Percentiles rank a stretch among this genome's conserved stretches.
Conservation (phyloP, 2,329 filamentous ascomycete genomes). For the Pseudogymnoascus sp. region DNA sequence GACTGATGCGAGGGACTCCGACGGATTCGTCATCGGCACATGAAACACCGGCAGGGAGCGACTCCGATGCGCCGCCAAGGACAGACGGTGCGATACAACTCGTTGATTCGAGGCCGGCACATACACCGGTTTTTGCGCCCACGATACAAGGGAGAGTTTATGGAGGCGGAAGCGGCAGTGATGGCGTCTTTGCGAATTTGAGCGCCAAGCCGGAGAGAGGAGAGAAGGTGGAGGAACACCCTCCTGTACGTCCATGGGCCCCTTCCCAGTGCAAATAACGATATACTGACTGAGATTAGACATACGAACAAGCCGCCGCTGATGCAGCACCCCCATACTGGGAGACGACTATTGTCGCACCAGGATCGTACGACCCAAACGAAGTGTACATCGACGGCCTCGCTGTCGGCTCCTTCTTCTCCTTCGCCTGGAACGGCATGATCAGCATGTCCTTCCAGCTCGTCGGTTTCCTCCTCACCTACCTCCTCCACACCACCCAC, state of each 20-base stretch:
- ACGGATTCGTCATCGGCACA: constrained; percentile 24
- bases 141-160: constrained; percentile 43
- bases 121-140: constrained; percentile 23
- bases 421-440: constrained; percentile 87
- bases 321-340: constrained; percentile 96
- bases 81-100: constrained; percentile 9
- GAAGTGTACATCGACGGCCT: constrained; percentile 97
- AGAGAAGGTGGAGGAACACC: constrained; percentile 76
- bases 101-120: constrained; percentile 22
- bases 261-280: constrained; percentile 13
- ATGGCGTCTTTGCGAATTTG: constrained; percentile 94
- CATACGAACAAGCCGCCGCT: constrained; percentile 95
- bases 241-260: constrained; percentile 61
- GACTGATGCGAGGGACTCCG: constrained; percentile 64
- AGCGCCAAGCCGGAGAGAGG: constrained; percentile 80
- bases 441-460: constrained; percentile 97
- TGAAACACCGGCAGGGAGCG: constrained; percentile 26
- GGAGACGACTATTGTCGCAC: constrained; percentile 96
- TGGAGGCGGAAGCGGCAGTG: constrained; percentile 70
- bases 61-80: constrained; percentile 11
- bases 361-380: constrained; percentile 79
- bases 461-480: constrained; percentile 94
- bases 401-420: constrained; percentile 80
- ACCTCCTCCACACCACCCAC: constrained; percentile 94
- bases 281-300: constrained; percentile 42